Base-by-base conservation (phyloP, 169 alveolate species). In the Plasmodium sp. region DNA sequence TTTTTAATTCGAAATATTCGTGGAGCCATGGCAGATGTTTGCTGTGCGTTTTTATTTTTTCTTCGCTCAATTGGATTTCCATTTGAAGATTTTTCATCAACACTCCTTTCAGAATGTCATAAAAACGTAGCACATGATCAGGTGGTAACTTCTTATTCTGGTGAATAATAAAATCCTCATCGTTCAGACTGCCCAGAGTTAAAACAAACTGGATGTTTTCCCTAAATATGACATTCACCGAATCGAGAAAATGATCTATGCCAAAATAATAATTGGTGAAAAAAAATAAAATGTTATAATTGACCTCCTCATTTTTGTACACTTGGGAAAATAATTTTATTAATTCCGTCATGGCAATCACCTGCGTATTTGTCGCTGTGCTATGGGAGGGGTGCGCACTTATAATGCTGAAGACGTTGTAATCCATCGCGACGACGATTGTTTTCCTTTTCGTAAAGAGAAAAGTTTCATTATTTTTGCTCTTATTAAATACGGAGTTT, bases 1-100 rank as follows among this genome's bases (percentile, higher is more conserved):
- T 90, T 62, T 90, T 90, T 39, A 90, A 81, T 43, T 80, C 91
- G 82, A 90, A 90, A 90, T 90, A 90, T 90, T 90, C 92, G 62
- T 90, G 94, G n/a, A 67, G 14, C 34, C 71, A 62, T 56, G 94
- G 94, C 31, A 90, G 39, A 90, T 90, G 94, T 41, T 90, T 72
- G 73, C 48, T 67, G 62, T 90, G 33, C 31, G 74, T 81, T 90
- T 90, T 90, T 9, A 90, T 90, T 62, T 90, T 90, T 33, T 80
- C 74, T 16, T 16, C 51, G 51, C 34, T 62, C 3, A 51, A 31
- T 90, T 56, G 48, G n/a, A 90, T 18, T 1, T 90, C 77, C 73
- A 27, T 67, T 14, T 27, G 16, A 39, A 45, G 45, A 90, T 14
- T 67, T 90, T 90, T 80, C 45, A 58, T 39, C 51, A 79, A 22